Percentiles rank a stretch among this genome's conserved stretches.
phyloP scores from a whole-genome alignment of 1,139 yeast species.

The Kluyveromyces sp. region DNA sequence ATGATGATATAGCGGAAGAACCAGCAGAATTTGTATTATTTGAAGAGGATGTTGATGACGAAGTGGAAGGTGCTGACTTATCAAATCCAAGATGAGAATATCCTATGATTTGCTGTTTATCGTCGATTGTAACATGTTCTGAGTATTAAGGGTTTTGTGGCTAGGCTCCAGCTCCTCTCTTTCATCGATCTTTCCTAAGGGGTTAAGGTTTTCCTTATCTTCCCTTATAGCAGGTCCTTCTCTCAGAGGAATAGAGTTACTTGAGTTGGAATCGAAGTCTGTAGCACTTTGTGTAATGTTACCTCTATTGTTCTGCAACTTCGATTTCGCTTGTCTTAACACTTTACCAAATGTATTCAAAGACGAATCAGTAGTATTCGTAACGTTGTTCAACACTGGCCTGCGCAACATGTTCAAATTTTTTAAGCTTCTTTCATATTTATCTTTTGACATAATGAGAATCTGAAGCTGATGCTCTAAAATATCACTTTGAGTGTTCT shows the following conservation, averaged over 20 bases:
- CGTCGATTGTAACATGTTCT: conserved; percentile 4
- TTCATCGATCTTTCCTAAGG: conserved; percentile 4
- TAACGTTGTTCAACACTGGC: conserved; percentile 28
- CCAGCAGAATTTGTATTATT: background rate
- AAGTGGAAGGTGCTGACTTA: background rate
- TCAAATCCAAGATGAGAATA: conserved; percentile 1
- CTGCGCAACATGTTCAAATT: conserved; percentile 23
- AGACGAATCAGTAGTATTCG: conserved; percentile 24
- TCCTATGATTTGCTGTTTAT: conserved; percentile 1
- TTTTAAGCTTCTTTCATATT: conserved; percentile 12
- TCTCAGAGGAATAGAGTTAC: background rate
- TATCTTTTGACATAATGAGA: conserved; percentile 9
- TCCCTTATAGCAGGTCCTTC: background rate
- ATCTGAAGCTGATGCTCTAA: background rate
- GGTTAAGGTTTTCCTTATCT: conserved; percentile 2
- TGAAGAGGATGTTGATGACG: background rate
- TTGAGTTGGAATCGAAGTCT: background rate
- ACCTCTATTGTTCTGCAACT: conserved; percentile 9
- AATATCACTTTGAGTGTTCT: background rate
- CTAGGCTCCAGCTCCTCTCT: background rate
- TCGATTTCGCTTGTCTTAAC: conserved; percentile 11
- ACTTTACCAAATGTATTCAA: conserved; percentile 11
- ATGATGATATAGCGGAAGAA: too few relatives aligned
- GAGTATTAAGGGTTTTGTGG: background rate
- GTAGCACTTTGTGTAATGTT: conserved; percentile 2